These are phyloP conservation scores for Alternaria ethzedia DNA, from an alignment of 2,329 filamentous ascomycete genomes.

Conservation along the genomic window DNA sequence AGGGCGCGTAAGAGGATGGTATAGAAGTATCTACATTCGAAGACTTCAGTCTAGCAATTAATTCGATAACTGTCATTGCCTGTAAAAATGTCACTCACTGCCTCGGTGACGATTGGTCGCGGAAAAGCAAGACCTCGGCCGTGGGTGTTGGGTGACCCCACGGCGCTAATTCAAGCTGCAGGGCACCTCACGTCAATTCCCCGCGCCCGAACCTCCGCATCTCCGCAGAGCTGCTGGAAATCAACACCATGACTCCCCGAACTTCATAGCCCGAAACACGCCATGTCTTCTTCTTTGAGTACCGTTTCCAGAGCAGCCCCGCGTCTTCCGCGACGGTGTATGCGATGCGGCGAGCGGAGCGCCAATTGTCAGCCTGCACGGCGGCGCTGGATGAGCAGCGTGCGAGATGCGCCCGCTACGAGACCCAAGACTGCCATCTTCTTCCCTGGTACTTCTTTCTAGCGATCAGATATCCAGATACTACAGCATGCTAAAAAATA, in stretches of 20 bases:
- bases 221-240: constrained; percentile 7
- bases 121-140: constrained; percentile 12
- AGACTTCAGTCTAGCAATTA: background rate
- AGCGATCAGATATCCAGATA: too few species aligned
- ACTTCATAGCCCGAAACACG: constrained; percentile 3
- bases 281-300: constrained; percentile 24
- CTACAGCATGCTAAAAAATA: constrained; percentile 14
- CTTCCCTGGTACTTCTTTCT: constrained; percentile 39
- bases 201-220: constrained; percentile 13
- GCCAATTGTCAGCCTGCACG: constrained; percentile 3
- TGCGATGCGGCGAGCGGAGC: constrained; percentile 24
- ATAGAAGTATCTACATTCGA: too few species aligned
- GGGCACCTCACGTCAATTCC: constrained; percentile 5
- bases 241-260: constrained; percentile 10
- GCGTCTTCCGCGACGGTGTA: constrained; percentile 22
- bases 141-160: constrained; percentile 2
- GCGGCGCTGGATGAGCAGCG: constrained; percentile 42
- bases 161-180: constrained; percentile 5
- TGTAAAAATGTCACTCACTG: background rate
- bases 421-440: constrained; percentile 49
- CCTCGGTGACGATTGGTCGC: background rate
- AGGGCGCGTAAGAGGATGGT: constrained; percentile 20
- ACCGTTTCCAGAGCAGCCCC: constrained; percentile 19
- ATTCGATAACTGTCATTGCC: background rate
- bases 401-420: constrained; percentile 23